phyloP scores from a whole-genome alignment of 345 rosid species.

The Moricandia arvensis region DNA sequence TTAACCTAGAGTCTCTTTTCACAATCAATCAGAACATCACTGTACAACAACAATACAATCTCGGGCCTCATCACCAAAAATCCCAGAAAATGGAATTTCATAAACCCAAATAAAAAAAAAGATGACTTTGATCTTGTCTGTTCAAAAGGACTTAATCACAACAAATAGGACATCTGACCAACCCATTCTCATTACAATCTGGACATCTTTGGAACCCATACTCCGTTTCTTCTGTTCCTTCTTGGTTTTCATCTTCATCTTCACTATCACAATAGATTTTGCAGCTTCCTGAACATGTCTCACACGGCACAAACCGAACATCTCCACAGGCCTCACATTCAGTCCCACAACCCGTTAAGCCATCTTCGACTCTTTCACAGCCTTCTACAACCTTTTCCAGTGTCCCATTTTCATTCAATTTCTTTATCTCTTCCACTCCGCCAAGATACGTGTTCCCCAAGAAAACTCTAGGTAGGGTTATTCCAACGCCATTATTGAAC shows the following conservation, averaged over 20 bases:
- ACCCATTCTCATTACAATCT: slow-evolving; percentile 90
- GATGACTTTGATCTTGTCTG: not conserved
- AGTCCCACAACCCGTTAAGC: slow-evolving; percentile 23
- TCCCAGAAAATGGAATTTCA: not conserved
- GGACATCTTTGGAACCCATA: slow-evolving; percentile 76
- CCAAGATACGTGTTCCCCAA: slow-evolving; percentile 69
- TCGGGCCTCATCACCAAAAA: not conserved
- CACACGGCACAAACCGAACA: slow-evolving; percentile 82
- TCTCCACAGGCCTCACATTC: slow-evolving; percentile 88
- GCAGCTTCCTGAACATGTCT: slow-evolving; percentile 87
- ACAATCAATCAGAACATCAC: slow-evolving; percentile 10
- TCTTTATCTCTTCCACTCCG: slow-evolving; percentile 71
- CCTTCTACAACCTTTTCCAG: slow-evolving; percentile 56
- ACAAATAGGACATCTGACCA: slow-evolving; percentile 78
- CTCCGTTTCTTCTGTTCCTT: slow-evolving; percentile 34
- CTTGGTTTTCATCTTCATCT: slow-evolving; percentile 33
- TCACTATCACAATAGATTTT: slow-evolving; percentile 59
- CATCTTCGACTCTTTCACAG: slow-evolving; percentile 53
- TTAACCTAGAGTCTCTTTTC: slow-evolving; percentile 3
- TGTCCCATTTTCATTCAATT: slow-evolving; percentile 69
- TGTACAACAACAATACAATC: slow-evolving; percentile 2
- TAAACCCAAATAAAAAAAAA: not conserved
- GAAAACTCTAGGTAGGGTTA: slow-evolving; percentile 63
- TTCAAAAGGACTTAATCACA: slow-evolving; percentile 37
- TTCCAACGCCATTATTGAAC: slow-evolving; percentile 37